These are phyloP conservation scores for Tilletia horrida DNA, from an alignment of 1,284 basidiomycete species.

Conservation along the genomic window DNA sequence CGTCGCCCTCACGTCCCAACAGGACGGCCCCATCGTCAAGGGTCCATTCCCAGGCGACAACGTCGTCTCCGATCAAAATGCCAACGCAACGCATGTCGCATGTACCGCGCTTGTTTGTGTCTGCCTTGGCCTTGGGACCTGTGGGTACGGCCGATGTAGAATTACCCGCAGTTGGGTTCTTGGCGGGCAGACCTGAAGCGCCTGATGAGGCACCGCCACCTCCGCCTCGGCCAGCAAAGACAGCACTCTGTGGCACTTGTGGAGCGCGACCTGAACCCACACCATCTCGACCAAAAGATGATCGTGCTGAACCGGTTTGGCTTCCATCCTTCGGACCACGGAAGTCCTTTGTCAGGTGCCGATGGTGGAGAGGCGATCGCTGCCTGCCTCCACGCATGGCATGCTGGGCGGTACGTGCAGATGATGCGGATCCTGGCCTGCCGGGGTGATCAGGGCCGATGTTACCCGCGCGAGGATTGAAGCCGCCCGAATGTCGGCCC, in stretches of 20 bases:
- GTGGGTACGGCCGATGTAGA: background rate
- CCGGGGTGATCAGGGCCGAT: too few relatives aligned
- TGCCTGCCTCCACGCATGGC: background rate
- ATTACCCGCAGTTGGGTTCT: background rate
- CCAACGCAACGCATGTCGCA: background rate
- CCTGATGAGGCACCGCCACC: background rate
- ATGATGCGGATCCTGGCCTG: too few relatives aligned
- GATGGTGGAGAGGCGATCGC: background rate
- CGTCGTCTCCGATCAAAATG: background rate
- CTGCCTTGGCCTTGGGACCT: background rate
- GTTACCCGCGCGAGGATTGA: too few relatives aligned
- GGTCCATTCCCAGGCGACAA: constrained; percentile 5
- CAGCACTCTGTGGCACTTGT: constrained; percentile 4
- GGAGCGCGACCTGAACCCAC: background rate
- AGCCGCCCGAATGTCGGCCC: too few relatives aligned
- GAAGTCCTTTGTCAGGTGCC: constrained; percentile 1
- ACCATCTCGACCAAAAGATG: background rate
- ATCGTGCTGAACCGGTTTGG: background rate
- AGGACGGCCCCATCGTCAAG: background rate
- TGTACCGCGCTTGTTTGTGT: background rate
- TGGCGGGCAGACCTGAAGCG: background rate
- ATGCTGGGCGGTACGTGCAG: too few relatives aligned
- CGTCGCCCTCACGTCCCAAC: background rate
- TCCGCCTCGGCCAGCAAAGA: background rate
- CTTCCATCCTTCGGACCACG: background rate